Percentiles rank a stretch among this genome's conserved stretches.
phyloP scores from a whole-genome alignment of 345 rosid species.

The Jatropha curcas region DNA sequence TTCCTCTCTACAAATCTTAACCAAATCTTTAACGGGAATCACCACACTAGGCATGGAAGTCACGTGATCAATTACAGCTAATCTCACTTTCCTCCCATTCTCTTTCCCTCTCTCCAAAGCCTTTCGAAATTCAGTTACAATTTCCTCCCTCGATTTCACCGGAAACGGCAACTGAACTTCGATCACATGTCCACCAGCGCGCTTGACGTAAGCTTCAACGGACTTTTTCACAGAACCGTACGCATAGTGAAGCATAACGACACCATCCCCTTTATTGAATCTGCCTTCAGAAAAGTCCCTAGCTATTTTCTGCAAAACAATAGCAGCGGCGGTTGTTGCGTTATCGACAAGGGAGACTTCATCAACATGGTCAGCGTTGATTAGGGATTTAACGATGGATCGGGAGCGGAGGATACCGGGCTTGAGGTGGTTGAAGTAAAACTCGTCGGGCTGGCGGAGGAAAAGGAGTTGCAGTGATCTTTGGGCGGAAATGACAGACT shows the following conservation, averaged over 20 bases:
- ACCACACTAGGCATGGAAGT: constrained; percentile 94
- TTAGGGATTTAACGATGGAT: constrained; percentile 41
- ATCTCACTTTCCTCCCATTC: constrained; percentile 66
- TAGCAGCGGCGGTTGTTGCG: constrained; percentile 91
- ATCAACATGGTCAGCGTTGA: constrained; percentile 71
- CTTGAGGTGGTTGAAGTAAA: constrained; percentile 63
- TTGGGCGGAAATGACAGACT: constrained; percentile 63
- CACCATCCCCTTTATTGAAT: constrained; percentile 66
- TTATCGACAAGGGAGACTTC: constrained; percentile 90
- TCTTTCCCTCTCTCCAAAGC: constrained; percentile 68
- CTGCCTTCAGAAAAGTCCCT: constrained; percentile 72
- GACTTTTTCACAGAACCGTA: constrained; percentile 89
- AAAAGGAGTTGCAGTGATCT: constrained; percentile 58
- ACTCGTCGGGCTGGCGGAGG: constrained; percentile 75
- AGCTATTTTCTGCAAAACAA: constrained; percentile 68
- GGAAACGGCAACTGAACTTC: constrained; percentile 92
- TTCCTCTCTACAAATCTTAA: constrained; percentile 78
- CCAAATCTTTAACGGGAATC: constrained; percentile 77
- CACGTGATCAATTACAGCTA: constrained; percentile 92
- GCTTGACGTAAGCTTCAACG: constrained; percentile 76
- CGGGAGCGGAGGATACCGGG: constrained; percentile 59
- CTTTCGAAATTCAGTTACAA: constrained; percentile 54
- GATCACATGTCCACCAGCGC: constrained; percentile 85
- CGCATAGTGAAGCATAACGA: constrained; percentile 86
- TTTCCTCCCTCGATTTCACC: constrained; percentile 58